Base-by-base conservation (phyloP, 129 eudicot genomes). In the Saussurea involucrata region DNA sequence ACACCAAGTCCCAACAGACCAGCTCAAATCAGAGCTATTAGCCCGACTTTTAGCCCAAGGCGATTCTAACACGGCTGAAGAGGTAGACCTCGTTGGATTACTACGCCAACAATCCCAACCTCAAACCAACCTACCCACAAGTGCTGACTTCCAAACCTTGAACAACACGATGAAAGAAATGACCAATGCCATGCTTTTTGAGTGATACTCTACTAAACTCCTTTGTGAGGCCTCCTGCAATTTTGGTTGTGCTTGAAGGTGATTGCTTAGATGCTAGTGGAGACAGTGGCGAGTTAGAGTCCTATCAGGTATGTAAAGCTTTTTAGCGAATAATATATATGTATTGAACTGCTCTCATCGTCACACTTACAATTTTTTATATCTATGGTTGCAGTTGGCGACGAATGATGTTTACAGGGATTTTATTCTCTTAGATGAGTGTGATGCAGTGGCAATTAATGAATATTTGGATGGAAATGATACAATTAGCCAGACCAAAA, bases 181-280 rank as follows among this genome's bases (percentile, higher is more conserved):
- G n/a, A n/a, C n/a, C n/a, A n/a, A n/a, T n/a, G n/a, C n/a, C n/a
- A n/a, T n/a, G n/a, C n/a, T n/a, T n/a, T n/a, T n/a, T n/a, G n/a
- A 76, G 65, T 61, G 86, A 85, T 81, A 46, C 81, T 27, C 82
- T 73, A 21, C 69, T 80, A 40, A 83, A 82, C 75, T 68, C 75
- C 71, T 88, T 83, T 57, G 87, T 90, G 74, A 89, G 88, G 78
- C 91, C 97, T 82, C 99, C 99, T 75, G 97, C 99, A 75, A 92
- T 92, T 78, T 83, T 95, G 27, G 95, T 91, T 63, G 96, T 95
- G 53, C 96, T 92, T 31, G 97, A 95, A 81, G 97, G 99, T 72
- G 99, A 95, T 82, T 92, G 94, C 85, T 82, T 95, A 76, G 96
- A 95, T 85, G 87, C 93, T 78, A 82, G 70, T 69, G 92, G 96